Evolutionary conservation across 306 rosid species (phyloP), one percentile per base, ranked within the genome.

Genomic region (Malus orientalis): DNA sequence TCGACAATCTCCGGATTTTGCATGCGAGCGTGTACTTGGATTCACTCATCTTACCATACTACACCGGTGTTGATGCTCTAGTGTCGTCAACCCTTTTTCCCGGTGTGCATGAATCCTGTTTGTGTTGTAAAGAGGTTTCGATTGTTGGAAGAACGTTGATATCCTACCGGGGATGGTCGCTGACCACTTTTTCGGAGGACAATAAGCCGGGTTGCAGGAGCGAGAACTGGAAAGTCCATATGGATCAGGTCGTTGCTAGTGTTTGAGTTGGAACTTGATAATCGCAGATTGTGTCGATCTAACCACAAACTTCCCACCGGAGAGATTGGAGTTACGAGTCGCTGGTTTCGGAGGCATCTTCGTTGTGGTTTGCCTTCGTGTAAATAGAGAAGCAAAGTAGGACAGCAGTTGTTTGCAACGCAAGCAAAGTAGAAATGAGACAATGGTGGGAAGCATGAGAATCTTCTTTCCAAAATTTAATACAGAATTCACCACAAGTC

Each of bases 11-110:
- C 96, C 4, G 98, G 96, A 86, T 95, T 78, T 68, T 95, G 55
- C 98, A 95, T 72, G 97, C 98, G 16, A 89, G 97, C 78, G 20
- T 95, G 49, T 90, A 89, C 73, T 81, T 92, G 66, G 97, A 95
- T 53, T 83, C 88, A 47, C 29, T 95, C 60, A 73, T 95, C 74
- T 38, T 95, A 53, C 98, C 98, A 45, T 95, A 90, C 51, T 92
- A 92, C 44, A 92, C 98, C 25, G 98, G 97, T 27, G 72, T 83
- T 59, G 97, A 95, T 71, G 98, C 97, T 19, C 73, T 87, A 18
- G 29, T 81, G 63, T 75, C 82, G 14, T 92, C 97, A 11, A 82
- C 81, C 6, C 23, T 82, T 90, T 90, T 90, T 74, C 89, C 97
- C 18, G 97, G 97, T 59, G 96, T 85, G 87, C 92, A 97, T 51